These are phyloP conservation scores for Fusarium pseudonygamai DNA, from an alignment of 2,329 filamentous ascomycete genomes.

Conservation along the genomic window DNA sequence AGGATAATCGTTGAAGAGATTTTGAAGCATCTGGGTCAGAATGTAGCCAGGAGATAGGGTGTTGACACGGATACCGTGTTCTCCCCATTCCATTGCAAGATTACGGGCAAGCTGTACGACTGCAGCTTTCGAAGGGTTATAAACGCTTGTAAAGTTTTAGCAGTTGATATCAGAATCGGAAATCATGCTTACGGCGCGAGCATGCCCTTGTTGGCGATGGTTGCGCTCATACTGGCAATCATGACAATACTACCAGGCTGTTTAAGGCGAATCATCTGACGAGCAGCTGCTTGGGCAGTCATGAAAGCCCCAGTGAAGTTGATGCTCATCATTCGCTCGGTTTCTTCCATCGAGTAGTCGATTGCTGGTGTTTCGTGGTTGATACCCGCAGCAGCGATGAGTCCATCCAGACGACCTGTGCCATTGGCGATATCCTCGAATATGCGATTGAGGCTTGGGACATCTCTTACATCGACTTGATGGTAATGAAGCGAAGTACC, in stretches of 20 bases:
- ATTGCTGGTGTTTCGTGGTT: conserved; percentile 86
- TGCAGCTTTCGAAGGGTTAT: conserved; percentile 80
- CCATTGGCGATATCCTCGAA: conserved; percentile 74
- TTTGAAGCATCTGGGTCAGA: conserved; percentile 83
- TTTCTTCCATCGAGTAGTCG: conserved; percentile 80
- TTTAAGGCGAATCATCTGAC: conserved; percentile 72
- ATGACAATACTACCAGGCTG: conserved; percentile 70
- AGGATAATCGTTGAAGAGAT: conserved; percentile 79
- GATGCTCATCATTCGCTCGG: conserved; percentile 81
- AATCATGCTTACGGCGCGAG: conserved; percentile 63
- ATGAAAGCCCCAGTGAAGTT: conserved; percentile 88
- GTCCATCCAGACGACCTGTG: conserved; percentile 79
- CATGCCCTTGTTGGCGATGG: conserved; percentile 70
- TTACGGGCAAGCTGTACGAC: conserved; percentile 77
- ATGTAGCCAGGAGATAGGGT: conserved; percentile 85
- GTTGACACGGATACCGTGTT: conserved; percentile 79
- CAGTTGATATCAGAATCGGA: not conserved
- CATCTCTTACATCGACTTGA: conserved; percentile 82
- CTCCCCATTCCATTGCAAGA: conserved; percentile 78
- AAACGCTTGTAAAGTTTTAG: conserved; percentile 59
- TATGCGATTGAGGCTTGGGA: conserved; percentile 71
- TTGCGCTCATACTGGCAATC: conserved; percentile 76
- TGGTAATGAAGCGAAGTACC: conserved; percentile 77
- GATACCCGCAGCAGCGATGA: conserved; percentile 76
- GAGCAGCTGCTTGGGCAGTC: conserved; percentile 88